Evolutionary conservation across 805 yeast genomes (phyloP), one percentile per base, ranked within the genome.

Genomic region (Starmerella bombi): DNA sequence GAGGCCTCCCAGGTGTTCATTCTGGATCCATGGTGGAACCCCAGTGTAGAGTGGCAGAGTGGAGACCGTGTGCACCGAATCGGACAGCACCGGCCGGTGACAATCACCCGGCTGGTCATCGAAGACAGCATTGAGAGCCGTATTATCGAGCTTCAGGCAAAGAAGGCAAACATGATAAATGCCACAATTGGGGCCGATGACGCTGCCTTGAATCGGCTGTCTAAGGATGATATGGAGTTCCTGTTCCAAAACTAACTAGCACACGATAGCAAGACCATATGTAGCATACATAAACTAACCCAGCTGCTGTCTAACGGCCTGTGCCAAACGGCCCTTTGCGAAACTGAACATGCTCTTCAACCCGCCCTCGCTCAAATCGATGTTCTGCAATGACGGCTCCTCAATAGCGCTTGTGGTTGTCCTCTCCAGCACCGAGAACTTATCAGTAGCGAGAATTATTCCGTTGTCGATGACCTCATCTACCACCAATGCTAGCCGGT

Each of bases 1-100:
- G 99, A 93, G 55, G 97, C 98, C 0, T 85, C 93, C 2, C 97
- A 88, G 55, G 97, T 91, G 35, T 91, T 91, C 51, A 69, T 91
- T 34, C 67, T 91, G 67, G 99, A 91, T 54, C 97, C 97, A 27
- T 91, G 98, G 98, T 91, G 98, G 97, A 93, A 91, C 58, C 97
- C 97, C 1, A 80, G 93, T 50, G 91, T 88, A 6, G 98, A 91
- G 59, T 91, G 96, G 85, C 99, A 91, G 59, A 79, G 93, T 37
- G 94, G 94, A 61, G 99, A 91, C 60, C 75, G 99, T 63, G 96
- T 91, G 18, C 97, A 91, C 61, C 75, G 99, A 62, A 91, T 91
- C 48, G 96, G 97, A 5, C 99, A 91, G 59, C 81, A 72, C 52
- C 64, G 99, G 50, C 98, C 99, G 0, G 94, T 91, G 8, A 72